Evolutionary conservation across 2,329 filamentous ascomycete genomes (phyloP), one percentile per base, ranked within the genome.

Genomic region (Colletotrichum acutatum): DNA sequence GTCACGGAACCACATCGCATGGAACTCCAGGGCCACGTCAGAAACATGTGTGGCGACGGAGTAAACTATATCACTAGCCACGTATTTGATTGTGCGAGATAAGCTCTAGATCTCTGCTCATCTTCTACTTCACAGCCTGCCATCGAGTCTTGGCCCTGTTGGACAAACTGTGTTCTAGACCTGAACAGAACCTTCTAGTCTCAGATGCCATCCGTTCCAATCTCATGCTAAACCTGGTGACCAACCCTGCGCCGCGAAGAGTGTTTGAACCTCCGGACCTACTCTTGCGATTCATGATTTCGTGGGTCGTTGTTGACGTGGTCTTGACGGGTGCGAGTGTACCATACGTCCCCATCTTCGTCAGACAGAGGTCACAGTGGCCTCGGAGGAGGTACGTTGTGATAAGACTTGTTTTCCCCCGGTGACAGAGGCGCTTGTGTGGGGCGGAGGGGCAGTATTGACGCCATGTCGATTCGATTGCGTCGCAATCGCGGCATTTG

Each of bases 381-480:
- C 66, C 53, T 5, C 58, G 59, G 24, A 58, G 37, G 19, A 26
- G 12, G 52, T 59, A 63, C 14, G 69, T 68, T 8, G 42, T 49
- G n/a, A 69, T 37, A n/a, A 8, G n/a, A 52, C 34, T 62, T 19
- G 42, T 69, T 22, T 24, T 53, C 34, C 53, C 53, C 1, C 1
- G 2, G 14, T 63, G n/a, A 26, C 49, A 46, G 56, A 71, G 28
- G 61, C 42, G 26, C 14, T 57, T 0, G 12, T 22, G 0, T 24
- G 67, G 30, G 4, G 28, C 58, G 12, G 14, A 24, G 0, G 37
- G 19, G 26, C 62, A 63, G 22, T 28, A 24, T 9, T 34, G 61
- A 26, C 52, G 49, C 32, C 28, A 37, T 24, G 26, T 19, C 4
- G 58, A 57, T 34, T n/a, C 5, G 1, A 67, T 46, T 6, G 24